phyloP scores from a whole-genome alignment of 345 rosid genomes.

The Angophora floribunda region DNA sequence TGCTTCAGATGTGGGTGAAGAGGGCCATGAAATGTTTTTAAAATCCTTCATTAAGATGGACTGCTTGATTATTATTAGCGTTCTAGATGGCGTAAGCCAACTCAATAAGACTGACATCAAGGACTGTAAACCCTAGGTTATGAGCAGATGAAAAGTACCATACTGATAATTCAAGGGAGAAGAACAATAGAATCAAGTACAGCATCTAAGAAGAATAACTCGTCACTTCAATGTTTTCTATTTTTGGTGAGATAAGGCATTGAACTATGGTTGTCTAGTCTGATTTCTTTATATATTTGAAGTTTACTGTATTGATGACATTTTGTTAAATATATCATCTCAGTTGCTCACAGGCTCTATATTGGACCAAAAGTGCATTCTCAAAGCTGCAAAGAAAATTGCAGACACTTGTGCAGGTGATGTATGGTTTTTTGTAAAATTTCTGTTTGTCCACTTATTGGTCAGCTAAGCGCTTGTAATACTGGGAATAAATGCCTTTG shows the following conservation, averaged over 20 bases:
- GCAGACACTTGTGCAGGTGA: constrained; percentile 8
- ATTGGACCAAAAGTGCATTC: constrained; percentile 7
- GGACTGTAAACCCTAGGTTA: not conserved
- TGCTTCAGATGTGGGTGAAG: not conserved
- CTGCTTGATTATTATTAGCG: not conserved
- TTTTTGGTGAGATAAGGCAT: not conserved
- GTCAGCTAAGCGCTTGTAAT: not conserved
- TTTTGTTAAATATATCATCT: not conserved
- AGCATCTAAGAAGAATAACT: not conserved
- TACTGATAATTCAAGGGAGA: not conserved
- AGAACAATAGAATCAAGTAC: not conserved
- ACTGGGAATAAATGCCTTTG: not conserved
- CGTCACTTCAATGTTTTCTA: not conserved
- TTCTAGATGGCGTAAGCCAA: not conserved
- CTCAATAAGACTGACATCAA: not conserved
- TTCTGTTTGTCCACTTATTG: not conserved
- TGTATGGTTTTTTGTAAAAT: not conserved
- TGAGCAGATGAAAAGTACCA: not conserved
- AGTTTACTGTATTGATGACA: not conserved
- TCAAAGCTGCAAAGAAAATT: constrained; percentile 7
- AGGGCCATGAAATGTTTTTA: not conserved
- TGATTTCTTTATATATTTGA: not conserved
- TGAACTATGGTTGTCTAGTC: not conserved
- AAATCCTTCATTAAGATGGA: not conserved
- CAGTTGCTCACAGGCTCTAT: constrained; percentile 5